Percentiles rank a stretch among this genome's conserved stretches.
These are phyloP conservation scores for Dalbergia cochinchinensis DNA, from an alignment of 306 rosid species.

Conservation along the genomic window DNA sequence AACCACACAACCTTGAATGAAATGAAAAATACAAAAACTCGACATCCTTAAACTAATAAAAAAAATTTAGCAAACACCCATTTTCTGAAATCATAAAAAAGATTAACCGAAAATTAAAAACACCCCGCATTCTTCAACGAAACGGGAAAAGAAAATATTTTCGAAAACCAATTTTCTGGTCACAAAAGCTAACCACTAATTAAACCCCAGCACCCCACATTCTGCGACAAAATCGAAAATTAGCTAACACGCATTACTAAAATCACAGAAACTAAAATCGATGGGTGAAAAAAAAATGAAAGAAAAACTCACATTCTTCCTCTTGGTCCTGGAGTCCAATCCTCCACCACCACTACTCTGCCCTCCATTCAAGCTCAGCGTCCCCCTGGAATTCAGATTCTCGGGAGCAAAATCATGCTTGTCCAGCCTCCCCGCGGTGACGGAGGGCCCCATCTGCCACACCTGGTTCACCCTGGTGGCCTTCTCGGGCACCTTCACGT, in stretches of 20 bases:
- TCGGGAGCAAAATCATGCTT: constrained; percentile 37
- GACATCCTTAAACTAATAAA: constrained; percentile 53
- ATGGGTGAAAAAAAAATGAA: neutral
- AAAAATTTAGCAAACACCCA: neutral
- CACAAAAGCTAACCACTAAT: neutral
- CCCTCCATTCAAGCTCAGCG: constrained; percentile 51
- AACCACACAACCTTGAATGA: neutral
- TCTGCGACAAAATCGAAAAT: neutral
- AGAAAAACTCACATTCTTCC: constrained; percentile 62
- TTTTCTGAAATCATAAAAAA: neutral
- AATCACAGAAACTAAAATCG: neutral
- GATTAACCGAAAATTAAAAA: neutral
- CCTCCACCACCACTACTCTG: constrained; percentile 3
- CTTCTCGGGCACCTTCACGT: constrained; percentile 42
- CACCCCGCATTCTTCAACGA: neutral
- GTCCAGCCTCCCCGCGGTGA: neutral
- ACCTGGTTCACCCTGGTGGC: constrained; percentile 51
- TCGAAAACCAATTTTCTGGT: neutral
- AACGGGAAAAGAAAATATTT: neutral
- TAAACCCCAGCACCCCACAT: neutral
- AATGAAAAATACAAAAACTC: constrained; percentile 22
- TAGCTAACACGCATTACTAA: neutral
- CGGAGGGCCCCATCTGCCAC: constrained; percentile 64
- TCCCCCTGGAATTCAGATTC: constrained; percentile 59
- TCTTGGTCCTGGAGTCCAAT: constrained; percentile 50